Evolutionary conservation across 352 stramenopile genomes (phyloP), one percentile per base, ranked within the genome.

Genomic region (Peronosclerospora sorghi): DNA sequence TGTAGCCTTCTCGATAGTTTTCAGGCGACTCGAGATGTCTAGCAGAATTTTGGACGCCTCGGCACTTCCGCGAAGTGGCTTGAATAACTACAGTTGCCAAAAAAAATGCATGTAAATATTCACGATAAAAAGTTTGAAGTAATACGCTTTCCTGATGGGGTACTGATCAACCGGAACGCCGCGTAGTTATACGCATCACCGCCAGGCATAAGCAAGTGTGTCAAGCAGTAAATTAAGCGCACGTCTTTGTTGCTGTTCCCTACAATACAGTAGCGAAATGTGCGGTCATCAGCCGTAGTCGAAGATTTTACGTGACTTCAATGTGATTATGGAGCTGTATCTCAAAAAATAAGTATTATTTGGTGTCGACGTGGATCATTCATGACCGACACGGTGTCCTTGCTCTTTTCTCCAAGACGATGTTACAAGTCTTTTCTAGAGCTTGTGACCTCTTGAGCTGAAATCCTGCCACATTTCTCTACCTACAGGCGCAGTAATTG

Each of bases 1-100:
- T 6, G 21, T 6, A 26, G 21, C 6, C 35, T 61, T 58, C 54
- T 86, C 62, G 35, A 86, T 86, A 48, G 68, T 63, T 28, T 61
- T 68, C 32, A 85, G 56, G 32, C 73, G 73, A 19, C 67, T 49
- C 27, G 73, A 75, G 36, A 85, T 85, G 47, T 85, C 73, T 39
- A 76, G 60, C 18, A 86, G 58, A 45, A 75, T 59, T 7, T 76
- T 62, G 8, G 65, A 75, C 17, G 73, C 83, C 20, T n/a, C n/a
- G n/a, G n/a, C n/a, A n/a, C n/a, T n/a, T n/a, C n/a, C n/a, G n/a
- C n/a, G n/a, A n/a, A n/a, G n/a, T n/a, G n/a, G n/a, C n/a, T n/a
- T n/a, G n/a, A n/a, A n/a, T n/a, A n/a, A n/a, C n/a, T n/a, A n/a
- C n/a, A n/a, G n/a, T n/a, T n/a, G n/a, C n/a, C n/a, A n/a, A n/a